Evolutionary conservation across 2,329 filamentous ascomycete genomes (phyloP), one percentile per base, ranked within the genome.

Genomic region (Cordyceps farinosa): DNA sequence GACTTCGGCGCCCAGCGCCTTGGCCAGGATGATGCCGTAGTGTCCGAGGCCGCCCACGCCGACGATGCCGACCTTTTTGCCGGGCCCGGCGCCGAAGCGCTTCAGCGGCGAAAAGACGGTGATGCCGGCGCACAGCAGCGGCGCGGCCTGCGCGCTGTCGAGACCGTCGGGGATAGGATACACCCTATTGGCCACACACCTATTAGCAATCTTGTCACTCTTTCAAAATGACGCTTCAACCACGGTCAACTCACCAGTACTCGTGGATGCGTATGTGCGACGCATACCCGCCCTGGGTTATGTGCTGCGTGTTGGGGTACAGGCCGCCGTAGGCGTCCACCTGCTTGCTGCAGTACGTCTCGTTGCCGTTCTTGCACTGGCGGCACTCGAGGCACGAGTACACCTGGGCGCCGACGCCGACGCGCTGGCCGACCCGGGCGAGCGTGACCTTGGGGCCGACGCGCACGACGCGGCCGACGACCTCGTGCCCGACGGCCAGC

Each of bases 61-160:
- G 9, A 92, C 85, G 65, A 93, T 85, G 44, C 84, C 90, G 29
- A 92, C 86, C 78, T 91, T 91, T 80, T 90, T 91, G 66, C 91
- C 91, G 1, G 89, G 89, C 0, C 90, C 90, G 65, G 84, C 83
- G 29, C 90, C 90, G 71, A 92, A 87, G 55, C 91, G 84, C 67
- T 90, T 87, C 15, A 96, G 82, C 1, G 92, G 91, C 65, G 85
- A 89, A 79, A 87, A 96, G 64, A 87, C 87, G 3, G 92, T 96
- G 67, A 96, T 82, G 66, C 92, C 92, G 47, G 90, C 92, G 76
- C 92, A 96, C 68, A 95, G 83, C 89, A 93, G 92, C 10, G 90
- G 90, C 1, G 90, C 91, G 1, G 88, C 90, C 57, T 87, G 76
- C 62, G 78, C 75, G 67, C 81, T 84, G 10, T 80, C 70, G 52